phyloP scores from a whole-genome alignment of 179 eudicot genomes.

The Camellia oleifera region DNA sequence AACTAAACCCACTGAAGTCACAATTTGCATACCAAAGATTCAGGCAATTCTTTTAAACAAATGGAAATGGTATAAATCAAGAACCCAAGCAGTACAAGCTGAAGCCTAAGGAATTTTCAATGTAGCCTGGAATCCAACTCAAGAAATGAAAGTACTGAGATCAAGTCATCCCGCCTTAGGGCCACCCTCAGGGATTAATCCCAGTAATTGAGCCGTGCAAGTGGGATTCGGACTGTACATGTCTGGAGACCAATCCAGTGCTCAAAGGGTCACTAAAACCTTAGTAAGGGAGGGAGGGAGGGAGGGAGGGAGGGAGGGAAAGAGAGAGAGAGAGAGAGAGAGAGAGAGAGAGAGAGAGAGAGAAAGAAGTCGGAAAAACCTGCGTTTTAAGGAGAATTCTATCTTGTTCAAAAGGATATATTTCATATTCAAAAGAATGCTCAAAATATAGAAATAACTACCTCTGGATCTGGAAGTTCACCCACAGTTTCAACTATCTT shows the following conservation, averaged over 20 bases:
- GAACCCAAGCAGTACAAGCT: not conserved
- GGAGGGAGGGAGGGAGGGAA: not conserved
- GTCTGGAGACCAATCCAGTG: not conserved
- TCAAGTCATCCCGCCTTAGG: not conserved
- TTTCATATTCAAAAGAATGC: not conserved
- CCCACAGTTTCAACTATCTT: slow-evolving; percentile 62
- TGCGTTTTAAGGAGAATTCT: not conserved
- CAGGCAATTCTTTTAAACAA: not conserved
- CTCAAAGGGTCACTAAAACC: not conserved
- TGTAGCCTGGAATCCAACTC: not conserved
- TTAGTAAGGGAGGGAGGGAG: no score
- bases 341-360: not conserved
- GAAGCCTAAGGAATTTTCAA: not conserved
- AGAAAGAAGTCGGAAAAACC: not conserved
- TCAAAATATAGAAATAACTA: slow-evolving; percentile 20
- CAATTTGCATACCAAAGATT: not conserved
- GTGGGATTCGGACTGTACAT: not conserved
- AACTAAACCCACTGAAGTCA: not conserved
- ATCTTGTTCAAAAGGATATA: not conserved
- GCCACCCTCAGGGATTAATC: not conserved
- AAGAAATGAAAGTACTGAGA: not conserved
- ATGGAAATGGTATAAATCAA: not conserved
- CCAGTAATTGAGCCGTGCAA: not conserved
- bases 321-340: no score
- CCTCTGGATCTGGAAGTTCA: slow-evolving; percentile 92